Evolutionary conservation across 2,329 filamentous ascomycete species (phyloP), one percentile per base, ranked within the genome.

Genomic region (Stagonosporopsis vannaccii): DNA sequence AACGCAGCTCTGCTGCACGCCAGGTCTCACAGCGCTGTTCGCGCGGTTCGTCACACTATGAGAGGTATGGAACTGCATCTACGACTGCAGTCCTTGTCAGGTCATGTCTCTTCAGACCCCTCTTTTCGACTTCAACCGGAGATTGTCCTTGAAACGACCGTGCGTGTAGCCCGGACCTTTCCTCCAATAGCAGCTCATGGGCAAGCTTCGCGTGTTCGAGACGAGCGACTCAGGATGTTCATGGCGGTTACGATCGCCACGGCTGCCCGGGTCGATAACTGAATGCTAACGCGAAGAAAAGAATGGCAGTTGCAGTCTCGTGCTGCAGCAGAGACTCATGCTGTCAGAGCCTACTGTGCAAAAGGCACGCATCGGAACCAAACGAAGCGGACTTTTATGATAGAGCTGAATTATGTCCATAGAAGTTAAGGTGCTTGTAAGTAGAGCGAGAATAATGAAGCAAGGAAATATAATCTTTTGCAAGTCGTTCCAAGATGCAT

Each of bases 351-450:
- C 20, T 17, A 20, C 20, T 8, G 12, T 9, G 22, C 30, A 30
- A 13, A 12, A 1, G 20, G 33, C n/a, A n/a, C 20, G 20, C 17
- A 11, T 19, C 19, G n/a, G 13, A 13, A 23, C 13, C 11, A 19
- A 20, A 15, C 11, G 6, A 19, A 35, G 19, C 13, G n/a, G 5
- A 19, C 3, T 51, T 33, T 49, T 28, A 49, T 46, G 48, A 55
- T 37, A 56, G 47, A 53, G 58, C 46, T 57, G 61, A 70, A 72
- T 68, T 72, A 71, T 71, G 60, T 71, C 63, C 69, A 71, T 70
- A 70, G 62, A 72, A 71, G 64, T 62, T 61, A 63, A 65, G 61
- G 47, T 47, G 53, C 43, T 43, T 48, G 46, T 47, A 48, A 56
- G 28, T 51, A 20, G 30, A 23, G 26, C 19, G 17, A 37, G 32